Percentiles rank a stretch among this genome's conserved stretches.
These are phyloP conservation scores for Pestalotiopsis sp. DNA, from an alignment of 2,329 filamentous ascomycete species.

Conservation along the genomic window DNA sequence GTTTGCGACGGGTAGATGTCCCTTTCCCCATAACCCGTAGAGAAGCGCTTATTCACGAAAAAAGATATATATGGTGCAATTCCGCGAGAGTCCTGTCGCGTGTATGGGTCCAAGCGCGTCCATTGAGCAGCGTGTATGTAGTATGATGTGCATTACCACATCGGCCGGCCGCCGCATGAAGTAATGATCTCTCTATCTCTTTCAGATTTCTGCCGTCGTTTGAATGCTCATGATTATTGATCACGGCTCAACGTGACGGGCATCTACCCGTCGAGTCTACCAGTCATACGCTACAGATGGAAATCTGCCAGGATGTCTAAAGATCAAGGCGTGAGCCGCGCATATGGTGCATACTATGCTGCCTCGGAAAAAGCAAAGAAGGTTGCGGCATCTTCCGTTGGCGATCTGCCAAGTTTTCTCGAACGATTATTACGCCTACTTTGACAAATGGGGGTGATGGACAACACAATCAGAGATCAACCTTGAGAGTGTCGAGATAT, in stretches of 20 bases:
- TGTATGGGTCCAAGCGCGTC: not conserved
- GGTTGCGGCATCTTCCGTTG: not conserved
- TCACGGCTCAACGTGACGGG: not conserved
- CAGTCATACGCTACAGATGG: not conserved
- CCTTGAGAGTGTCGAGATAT: too few relatives aligned
- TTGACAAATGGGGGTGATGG: not conserved
- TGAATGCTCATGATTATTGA: not conserved
- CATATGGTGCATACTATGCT: not conserved
- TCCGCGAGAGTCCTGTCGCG: not conserved
- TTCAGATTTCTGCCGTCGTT: not conserved
- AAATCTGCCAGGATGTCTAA: not conserved
- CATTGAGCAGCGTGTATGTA: not conserved
- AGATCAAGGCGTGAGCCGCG: not conserved
- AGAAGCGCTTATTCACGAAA: not conserved
- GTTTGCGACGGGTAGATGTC: not conserved
- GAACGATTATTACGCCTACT: not conserved
- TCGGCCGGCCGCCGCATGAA: not conserved
- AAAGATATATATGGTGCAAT: not conserved
- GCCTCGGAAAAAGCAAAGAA: not conserved
- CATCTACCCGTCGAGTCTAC: not conserved
- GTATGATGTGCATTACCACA: not conserved
- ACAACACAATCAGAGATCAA: too few relatives aligned
- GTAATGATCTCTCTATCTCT: not conserved
- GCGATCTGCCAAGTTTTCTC: not conserved
- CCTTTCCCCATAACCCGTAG: not conserved